Evolutionary conservation across 768 basidiomycete species (phyloP), one percentile per base, ranked within the genome.

Genomic region (Boletellus ananiceps): DNA sequence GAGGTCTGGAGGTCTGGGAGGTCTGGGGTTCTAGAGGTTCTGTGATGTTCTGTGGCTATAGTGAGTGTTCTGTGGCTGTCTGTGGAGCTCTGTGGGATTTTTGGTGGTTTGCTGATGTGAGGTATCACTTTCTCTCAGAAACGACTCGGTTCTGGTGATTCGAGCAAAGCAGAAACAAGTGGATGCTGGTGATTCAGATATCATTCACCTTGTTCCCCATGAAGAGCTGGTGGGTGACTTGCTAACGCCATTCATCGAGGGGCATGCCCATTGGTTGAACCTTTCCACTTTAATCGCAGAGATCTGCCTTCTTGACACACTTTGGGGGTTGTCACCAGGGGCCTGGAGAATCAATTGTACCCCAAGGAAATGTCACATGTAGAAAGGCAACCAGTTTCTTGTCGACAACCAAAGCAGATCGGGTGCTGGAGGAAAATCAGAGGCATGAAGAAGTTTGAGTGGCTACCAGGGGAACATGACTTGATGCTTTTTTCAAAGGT

Each of bases 231-330:
- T n/a, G 4, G 49, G 51, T 2, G 70, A 71, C 43, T 13, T 70
- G 9, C 69, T 69, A 0, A 31, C 14, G 0, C 47, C 54, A 0
- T 36, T 70, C 31, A 47, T 71, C 0, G 44, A 54, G 4, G 52
- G 42, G 0, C 55, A 63, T 27, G 55, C 40, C n/a, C 69, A 68
- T 44, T 71, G 69, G 69, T 31, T 71, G 13, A 52, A 65, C 16
- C 45, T 66, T 8, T 37, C 52, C 5, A 58, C 51, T 0, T 46
- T 46, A n/a, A 16, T 41, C 37, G 51, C 71, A 8, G 68, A 69
- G 31, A 55, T 70, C 4, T 62, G 67, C 1, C 62, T 63, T 8
- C 51, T 61, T 0, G 47, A 61, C 5, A 39, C 7, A 14, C 27
- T 54, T 2, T 70, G 69, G 69, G 19, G 52, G 16, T 4, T 38